phyloP scores from a whole-genome alignment of 495 filamentous ascomycete genomes.

The Penicillium canariense region DNA sequence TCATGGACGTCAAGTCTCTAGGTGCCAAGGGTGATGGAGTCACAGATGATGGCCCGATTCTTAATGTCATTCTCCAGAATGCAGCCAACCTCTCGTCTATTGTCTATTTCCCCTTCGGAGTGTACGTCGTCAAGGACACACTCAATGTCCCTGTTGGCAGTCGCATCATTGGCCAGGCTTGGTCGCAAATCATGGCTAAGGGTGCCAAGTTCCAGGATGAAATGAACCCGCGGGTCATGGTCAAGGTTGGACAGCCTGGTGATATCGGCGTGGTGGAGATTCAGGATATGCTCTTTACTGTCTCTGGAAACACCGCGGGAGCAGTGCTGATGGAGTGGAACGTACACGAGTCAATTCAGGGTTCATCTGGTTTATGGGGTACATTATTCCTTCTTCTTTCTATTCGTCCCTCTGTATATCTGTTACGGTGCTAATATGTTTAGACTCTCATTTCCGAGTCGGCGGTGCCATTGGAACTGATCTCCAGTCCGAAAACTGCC shows the following conservation, averaged over 20 bases:
- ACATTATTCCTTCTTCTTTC: background rate
- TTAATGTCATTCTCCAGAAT: constrained; percentile 64
- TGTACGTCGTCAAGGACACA: constrained; percentile 75
- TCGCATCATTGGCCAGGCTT: constrained; percentile 78
- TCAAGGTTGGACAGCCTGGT: constrained; percentile 69
- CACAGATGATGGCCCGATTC: constrained; percentile 48
- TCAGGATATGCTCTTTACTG: constrained; percentile 68
- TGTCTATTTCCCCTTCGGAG: constrained; percentile 79
- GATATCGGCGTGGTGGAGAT: constrained; percentile 74
- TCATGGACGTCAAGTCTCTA: constrained; percentile 59
- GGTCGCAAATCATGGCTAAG: constrained; percentile 75
- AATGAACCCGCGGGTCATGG: constrained; percentile 65
- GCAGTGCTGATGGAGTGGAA: constrained; percentile 88
- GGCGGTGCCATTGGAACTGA: constrained; percentile 71
- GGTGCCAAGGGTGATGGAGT: constrained; percentile 68
- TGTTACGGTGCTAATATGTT: background rate
- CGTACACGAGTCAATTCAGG: constrained; percentile 56
- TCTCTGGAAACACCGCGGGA: constrained; percentile 73
- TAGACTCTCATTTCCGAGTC: constrained; percentile 76
- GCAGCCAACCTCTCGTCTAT: constrained; percentile 46
- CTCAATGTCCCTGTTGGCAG: constrained; percentile 59
- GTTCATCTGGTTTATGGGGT: constrained; percentile 68
- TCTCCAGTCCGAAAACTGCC: constrained; percentile 68
- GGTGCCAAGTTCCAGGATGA: constrained; percentile 64
- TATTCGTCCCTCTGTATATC: too few species aligned